Evolutionary conservation across 257 asterid species (phyloP), one percentile per base, ranked within the genome.

Genomic region (Linderniella brevidens): DNA sequence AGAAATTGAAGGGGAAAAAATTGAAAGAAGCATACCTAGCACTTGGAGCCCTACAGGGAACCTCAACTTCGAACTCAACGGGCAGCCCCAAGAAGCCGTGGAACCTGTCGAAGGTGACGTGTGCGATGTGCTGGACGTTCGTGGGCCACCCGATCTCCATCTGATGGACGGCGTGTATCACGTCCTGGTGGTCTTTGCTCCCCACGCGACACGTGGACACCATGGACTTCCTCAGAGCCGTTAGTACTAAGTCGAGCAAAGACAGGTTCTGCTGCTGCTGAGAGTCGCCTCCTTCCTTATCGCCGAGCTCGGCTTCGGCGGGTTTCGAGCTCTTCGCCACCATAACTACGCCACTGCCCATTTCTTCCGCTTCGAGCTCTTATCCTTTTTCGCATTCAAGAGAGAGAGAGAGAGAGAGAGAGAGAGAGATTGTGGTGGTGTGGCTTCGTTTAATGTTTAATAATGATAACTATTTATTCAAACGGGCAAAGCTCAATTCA

Each of bases 101-200:
- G 65, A 85, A 90, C 4, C 96, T 75, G 56, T 90, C 98, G 53
- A 90, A 90, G 0, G 98, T 90, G 62, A 90, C 98, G 48, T 90
- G 98, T 41, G 94, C 52, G 9, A 90, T 65, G 72, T 90, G 98
- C 63, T 81, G 83, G 12, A 88, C 95, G 49, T 88, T 67, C 0
- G 95, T 83, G 48, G 97, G 97, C 90, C 84, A 88, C 13, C 97
- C 95, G 64, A 88, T 88, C 48, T 88, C 97, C 93, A 87, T 74
- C 40, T 67, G 70, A 37, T 68, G 86, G 32, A 78, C 81, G 68
- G 87, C 71, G 14, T 84, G 67, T 46, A 78, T 64, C 50, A 66
- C 73, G 7, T 70, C 82, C 11, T 71, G 82, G 7, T 71, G 82
- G 7, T 77, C 93, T 13, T 67, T 55, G 38, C 77, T 55, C 38